phyloP scores from a whole-genome alignment of 2,329 filamentous ascomycete genomes.

The Nemania bipapillata region DNA sequence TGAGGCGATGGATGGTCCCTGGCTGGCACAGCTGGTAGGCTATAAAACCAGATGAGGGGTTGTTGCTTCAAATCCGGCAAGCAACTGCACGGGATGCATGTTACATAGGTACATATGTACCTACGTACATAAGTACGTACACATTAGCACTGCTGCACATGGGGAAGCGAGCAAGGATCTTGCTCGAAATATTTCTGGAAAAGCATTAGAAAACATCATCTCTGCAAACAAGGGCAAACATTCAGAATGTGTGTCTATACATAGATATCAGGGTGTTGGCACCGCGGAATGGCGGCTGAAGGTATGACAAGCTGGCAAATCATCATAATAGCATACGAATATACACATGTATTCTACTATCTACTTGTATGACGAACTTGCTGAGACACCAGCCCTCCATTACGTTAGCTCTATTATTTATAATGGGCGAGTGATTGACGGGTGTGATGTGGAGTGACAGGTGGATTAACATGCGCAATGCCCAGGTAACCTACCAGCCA shows the following conservation, averaged over 20 bases:
- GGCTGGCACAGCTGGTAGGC: constrained; percentile 2
- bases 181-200: constrained; percentile 26
- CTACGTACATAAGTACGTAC: too few species aligned
- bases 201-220: constrained; percentile 12
- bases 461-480: constrained; percentile 12
- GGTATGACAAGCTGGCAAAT: not conserved
- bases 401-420: constrained; percentile 6
- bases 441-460: constrained; percentile 23
- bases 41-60: constrained; percentile 32
- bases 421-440: constrained; percentile 9
- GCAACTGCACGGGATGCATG: constrained; percentile 32
- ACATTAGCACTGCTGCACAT: not conserved
- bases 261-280: not conserved
- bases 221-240: not conserved
- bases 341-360: not conserved
- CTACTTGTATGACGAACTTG: constrained; percentile 8
- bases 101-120: too few species aligned
- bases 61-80: constrained; percentile 30
- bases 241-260: not conserved
- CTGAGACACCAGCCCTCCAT: not conserved
- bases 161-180: constrained; percentile 23
- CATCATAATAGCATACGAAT: too few species aligned
- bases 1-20: not conserved
- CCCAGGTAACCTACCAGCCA: constrained; percentile 14
- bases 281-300: not conserved